phyloP scores from a whole-genome alignment of 805 yeast genomes.

The Teunomyces panamensis region DNA sequence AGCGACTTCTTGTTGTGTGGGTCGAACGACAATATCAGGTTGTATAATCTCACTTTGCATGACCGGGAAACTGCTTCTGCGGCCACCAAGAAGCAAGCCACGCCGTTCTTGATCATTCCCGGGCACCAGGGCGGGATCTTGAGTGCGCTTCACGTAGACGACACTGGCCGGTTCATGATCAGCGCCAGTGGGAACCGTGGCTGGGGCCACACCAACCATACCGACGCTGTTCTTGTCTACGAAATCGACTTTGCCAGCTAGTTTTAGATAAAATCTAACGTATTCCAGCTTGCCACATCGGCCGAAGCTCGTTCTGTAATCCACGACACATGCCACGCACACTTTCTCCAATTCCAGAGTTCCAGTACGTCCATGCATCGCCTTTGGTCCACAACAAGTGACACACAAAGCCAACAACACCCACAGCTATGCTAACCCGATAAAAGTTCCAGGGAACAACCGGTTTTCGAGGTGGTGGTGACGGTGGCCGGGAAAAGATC shows the following conservation, averaged over 20 bases:
- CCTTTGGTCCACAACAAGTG: constrained; percentile 30
- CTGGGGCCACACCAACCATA: constrained; percentile 77
- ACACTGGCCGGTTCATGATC: constrained; percentile 81
- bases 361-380: neutral
- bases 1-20: constrained; percentile 80
- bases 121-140: constrained; percentile 95
- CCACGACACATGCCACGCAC: neutral
- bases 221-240: constrained; percentile 79
- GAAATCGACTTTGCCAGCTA: constrained; percentile 55
- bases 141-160: constrained; percentile 76
- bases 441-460: constrained; percentile 16
- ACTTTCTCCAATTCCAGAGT: neutral
- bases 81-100: constrained; percentile 37
- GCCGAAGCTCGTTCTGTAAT: neutral
- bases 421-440: constrained; percentile 36
- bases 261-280: neutral
- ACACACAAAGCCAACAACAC: constrained; percentile 36
- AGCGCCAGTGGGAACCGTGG: constrained; percentile 95
- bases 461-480: constrained; percentile 8
- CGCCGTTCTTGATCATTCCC: constrained; percentile 88
- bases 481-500: constrained; percentile 18
- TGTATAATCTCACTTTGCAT: constrained; percentile 66
- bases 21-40: constrained; percentile 82
- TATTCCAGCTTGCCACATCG: constrained; percentile 1
- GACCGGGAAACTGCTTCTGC: constrained; percentile 25